A percentile compares a stretch with the other conserved stretches of the same genome.
Evolutionary conservation across 2,329 filamentous ascomycete genomes (phyloP).

Genomic region (Apiospora arundinis): DNA sequence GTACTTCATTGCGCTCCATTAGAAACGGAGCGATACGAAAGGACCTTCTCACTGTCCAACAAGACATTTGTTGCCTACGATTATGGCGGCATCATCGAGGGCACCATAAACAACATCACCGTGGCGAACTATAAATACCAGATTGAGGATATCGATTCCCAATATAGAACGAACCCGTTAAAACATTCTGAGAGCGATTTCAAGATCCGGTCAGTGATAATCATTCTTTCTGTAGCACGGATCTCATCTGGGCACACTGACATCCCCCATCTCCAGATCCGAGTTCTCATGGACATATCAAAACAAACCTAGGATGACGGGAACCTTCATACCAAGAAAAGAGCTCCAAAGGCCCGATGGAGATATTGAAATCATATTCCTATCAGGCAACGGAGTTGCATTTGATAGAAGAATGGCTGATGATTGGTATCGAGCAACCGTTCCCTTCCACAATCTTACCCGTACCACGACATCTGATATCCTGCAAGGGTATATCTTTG

Average conservation of each 20-base stretch:
- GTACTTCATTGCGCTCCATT: conserved; percentile 18
- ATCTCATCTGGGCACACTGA: neutral
- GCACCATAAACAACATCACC: neutral
- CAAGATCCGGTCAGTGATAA: neutral
- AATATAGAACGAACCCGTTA: too few species aligned
- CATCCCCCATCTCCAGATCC: neutral
- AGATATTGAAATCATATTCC: conserved; percentile 23
- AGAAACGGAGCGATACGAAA: neutral
- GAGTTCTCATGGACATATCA: neutral
- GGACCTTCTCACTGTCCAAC: too few species aligned
- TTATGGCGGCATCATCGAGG: neutral
- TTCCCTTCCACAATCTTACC: neutral
- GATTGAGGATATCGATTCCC: neutral
- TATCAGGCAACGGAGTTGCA: conserved; percentile 29
- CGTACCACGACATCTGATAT: neutral
- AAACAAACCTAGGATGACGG: neutral
- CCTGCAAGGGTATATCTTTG: neutral
- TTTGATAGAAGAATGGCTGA: conserved; percentile 26
- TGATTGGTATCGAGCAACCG: conserved; percentile 30
- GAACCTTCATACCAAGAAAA: conserved; percentile 18
- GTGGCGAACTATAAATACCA: neutral
- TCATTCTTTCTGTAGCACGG: neutral
- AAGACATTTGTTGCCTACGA: neutral
- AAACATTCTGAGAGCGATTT: too few species aligned
- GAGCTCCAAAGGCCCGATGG: conserved; percentile 16